Evolutionary conservation across 1,139 yeast species (phyloP), one percentile per base, ranked within the genome.

Genomic region (Blastobotrys arbuscula): DNA sequence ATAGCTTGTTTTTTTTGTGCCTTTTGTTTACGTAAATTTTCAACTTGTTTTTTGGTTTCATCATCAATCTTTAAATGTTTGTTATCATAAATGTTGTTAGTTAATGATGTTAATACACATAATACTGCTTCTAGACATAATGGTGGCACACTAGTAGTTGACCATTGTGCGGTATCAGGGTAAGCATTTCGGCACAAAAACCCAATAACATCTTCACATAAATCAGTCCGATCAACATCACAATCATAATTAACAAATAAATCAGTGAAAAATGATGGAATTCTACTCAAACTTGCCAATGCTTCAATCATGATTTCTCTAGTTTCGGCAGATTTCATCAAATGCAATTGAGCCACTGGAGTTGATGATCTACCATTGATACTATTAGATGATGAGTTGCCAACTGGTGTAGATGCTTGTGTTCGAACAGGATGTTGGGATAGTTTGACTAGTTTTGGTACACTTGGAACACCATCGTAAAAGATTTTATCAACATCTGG

Each of bases 131-230:
- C 97, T 43, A 92, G 72, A 60, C 97, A 92, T 10, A 90, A 76
- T 1, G 97, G 97, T 0, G 98, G 97, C 1, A 92, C 96, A 59
- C 80, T 83, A 35, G 85, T 87, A 0, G 97, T 86, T 0, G 95
- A 83, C 59, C 77, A 72, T 6, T 64, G 57, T 0, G 96, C 92
- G 19, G 89, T 77, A 58, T 87, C 95, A 0, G 96, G 94, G 43
- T 85, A 75, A 0, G 96, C 81, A 39, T 87, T 71, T 48, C 84
- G 77, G 53, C 95, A 82, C 48, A 94, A 73, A 49, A 84, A 79
- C 44, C 84, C 84, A 45, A 92, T 66, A 24, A 86, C 70, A 40
- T 79, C 78, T 21, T 76, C 77, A n/a, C 95, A 76, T 51, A 94
- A 69, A 64, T 94, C 97, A 1, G 84, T 76, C 55, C 94, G 78